Base-by-base conservation (phyloP, 192 early-diverging fungal genomes). In the Linnemannia zychae region DNA sequence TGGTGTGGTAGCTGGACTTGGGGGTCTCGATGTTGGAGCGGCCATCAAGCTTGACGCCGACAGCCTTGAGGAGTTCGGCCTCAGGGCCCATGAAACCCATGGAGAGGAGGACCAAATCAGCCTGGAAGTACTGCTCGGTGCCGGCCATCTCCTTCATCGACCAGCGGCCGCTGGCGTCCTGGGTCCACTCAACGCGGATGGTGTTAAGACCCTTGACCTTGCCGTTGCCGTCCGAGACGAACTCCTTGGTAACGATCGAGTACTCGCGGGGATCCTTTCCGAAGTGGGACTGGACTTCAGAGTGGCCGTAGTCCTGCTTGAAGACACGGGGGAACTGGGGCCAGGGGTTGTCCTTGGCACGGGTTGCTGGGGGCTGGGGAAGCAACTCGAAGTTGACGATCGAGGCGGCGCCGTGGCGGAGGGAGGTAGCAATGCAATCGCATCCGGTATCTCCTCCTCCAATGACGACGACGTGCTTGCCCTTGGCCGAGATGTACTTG, bases 61-160 rank as follows among this genome's bases (percentile, higher is more conserved):
- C 93, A 88, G 96, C 93, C 82, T 95, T 91, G 36, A 96, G 85
- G 44, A 98, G 86, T 69, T 90, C 94, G 74, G 95, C 94, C 87
- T 98, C 97, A 52, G 97, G 97, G 4, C 97, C 97, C 72, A 97
- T 79, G 93, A 98, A 98, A 47, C 98, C 98, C 97, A 99, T 98
- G 28, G 97, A 94, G 71, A 99, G 83, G 44, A 99, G 90, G 36
- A 99, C 95, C 71, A 99, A 82, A 88, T 99, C 98, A 18, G 97
- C 97, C 74, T 90, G 87, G 91, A 95, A 95, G 86, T 95, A 92
- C 81, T 96, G 88, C 79, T 97, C 96, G 7, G 95, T 94, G 17
- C 96, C 96, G 13, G 93, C 89, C 44, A 99, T 87, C 88, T 99
- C 97, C 72, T 90, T 89, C 98, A 99, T 99, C 18, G 84, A 75